Evolutionary conservation across 495 filamentous ascomycete species (phyloP).

Genomic region (Pseudoneurospora amorphoporcata): DNA sequence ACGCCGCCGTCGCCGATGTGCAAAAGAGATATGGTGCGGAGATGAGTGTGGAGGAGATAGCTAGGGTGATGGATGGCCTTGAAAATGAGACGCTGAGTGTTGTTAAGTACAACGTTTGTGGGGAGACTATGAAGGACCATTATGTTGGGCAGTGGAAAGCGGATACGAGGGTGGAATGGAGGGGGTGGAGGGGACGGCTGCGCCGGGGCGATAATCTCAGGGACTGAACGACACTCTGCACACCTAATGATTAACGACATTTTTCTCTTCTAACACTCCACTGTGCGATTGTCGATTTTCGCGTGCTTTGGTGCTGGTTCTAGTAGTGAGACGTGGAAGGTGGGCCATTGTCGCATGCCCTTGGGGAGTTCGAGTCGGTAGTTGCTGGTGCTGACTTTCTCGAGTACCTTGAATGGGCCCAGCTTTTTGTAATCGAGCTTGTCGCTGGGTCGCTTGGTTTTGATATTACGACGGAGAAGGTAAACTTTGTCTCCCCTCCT

Average conservation of each 20-base stretch:
- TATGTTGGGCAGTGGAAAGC: background rate
- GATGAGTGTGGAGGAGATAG: background rate
- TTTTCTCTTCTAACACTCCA: too few relatives aligned
- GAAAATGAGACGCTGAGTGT: background rate
- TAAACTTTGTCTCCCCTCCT: conserved; percentile 24
- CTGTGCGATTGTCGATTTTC: too few relatives aligned
- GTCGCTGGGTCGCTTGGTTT: conserved; percentile 19
- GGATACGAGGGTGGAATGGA: background rate
- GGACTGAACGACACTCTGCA: too few relatives aligned
- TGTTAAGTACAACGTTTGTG: background rate
- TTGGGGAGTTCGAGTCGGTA: too few relatives aligned
- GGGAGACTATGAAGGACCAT: background rate
- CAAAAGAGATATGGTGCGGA: background rate
- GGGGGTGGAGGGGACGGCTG: background rate
- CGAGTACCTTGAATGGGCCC: conserved; percentile 11
- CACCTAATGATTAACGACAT: too few relatives aligned
- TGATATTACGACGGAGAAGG: conserved; percentile 21
- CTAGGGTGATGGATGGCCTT: background rate
- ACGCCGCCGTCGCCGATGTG: background rate
- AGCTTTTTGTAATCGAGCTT: conserved; percentile 24
- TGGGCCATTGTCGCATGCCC: too few relatives aligned
- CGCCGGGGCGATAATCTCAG: too few relatives aligned
- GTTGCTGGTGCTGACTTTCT: too few relatives aligned
- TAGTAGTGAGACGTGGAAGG: too few relatives aligned
- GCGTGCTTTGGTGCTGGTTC: too few relatives aligned